A percentile compares a stretch with the other conserved stretches of the same genome.
Evolutionary conservation across 129 eudicot genomes (phyloP).

Genomic region (Helichrysum umbraculigerum): DNA sequence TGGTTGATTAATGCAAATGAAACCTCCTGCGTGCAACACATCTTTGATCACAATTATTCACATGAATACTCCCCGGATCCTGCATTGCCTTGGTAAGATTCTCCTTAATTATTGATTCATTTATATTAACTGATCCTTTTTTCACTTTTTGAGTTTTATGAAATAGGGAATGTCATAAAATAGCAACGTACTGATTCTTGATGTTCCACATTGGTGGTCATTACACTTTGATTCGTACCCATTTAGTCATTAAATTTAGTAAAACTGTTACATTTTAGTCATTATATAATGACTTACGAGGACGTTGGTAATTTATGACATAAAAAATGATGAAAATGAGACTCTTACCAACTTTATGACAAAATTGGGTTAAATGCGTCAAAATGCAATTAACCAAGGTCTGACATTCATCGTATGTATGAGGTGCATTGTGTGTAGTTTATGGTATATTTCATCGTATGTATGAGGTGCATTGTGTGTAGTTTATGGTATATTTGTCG

Average conservation of each 20-base stretch:
- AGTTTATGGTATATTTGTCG: too few relatives aligned
- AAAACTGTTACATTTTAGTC: background rate
- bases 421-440: too few relatives aligned
- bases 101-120: constrained; percentile 4
- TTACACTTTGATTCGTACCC: background rate
- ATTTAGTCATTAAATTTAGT: background rate
- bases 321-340: background rate
- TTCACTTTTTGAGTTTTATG: background rate
- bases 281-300: background rate
- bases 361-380: too few relatives aligned
- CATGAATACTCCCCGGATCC: constrained; percentile 53
- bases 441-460: too few relatives aligned
- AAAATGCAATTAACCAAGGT: too few relatives aligned
- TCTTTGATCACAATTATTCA: constrained; percentile 32
- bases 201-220: too few relatives aligned
- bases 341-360: background rate
- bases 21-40: constrained; percentile 33
- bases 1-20: constrained; percentile 60
- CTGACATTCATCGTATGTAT: too few relatives aligned
- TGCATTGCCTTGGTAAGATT: constrained; percentile 64
- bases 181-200: background rate
- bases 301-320: too few relatives aligned
- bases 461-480: too few relatives aligned
- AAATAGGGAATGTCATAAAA: background rate
- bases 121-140: background rate